Percentiles rank a stretch among this genome's conserved stretches.
Conservation (phyloP, 192 early-diverging fungal genomes). For the Coemansia aciculifera region DNA sequence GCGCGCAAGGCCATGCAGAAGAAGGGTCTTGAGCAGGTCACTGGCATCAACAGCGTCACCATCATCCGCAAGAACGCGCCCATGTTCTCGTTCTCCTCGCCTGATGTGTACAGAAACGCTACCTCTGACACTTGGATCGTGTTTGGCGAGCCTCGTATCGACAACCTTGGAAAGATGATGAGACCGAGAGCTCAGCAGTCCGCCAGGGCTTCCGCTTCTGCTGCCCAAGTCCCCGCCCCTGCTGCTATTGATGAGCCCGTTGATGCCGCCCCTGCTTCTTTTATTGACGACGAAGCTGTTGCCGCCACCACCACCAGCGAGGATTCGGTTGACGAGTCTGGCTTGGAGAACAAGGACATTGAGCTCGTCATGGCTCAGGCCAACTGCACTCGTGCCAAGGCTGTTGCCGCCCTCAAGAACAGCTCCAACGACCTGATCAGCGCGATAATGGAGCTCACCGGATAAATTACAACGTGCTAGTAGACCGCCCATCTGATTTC, state of each 20-base stretch:
- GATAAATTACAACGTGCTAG: background rate
- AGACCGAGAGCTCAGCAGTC: slow-evolving; percentile 62
- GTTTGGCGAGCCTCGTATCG: slow-evolving; percentile 91
- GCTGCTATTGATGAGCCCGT: slow-evolving; percentile 18
- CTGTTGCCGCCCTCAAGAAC: slow-evolving; percentile 87
- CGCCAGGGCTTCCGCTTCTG: slow-evolving; percentile 44
- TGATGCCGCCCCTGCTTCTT: slow-evolving; percentile 42
- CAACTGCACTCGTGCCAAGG: slow-evolving; percentile 80
- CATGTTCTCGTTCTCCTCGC: slow-evolving; percentile 83
- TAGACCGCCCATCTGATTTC: slow-evolving; percentile 4
- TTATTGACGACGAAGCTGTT: slow-evolving; percentile 28
- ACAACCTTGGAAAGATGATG: slow-evolving; percentile 75
- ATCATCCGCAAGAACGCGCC: slow-evolving; percentile 80
- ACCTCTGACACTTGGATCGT: slow-evolving; percentile 87
- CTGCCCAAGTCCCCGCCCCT: slow-evolving; percentile 45
- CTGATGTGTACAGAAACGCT: slow-evolving; percentile 91
- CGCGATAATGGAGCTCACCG: slow-evolving; percentile 85
- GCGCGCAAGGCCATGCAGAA: slow-evolving; percentile 94
- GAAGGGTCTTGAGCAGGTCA: slow-evolving; percentile 84
- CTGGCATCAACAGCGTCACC: slow-evolving; percentile 86
- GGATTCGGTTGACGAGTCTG: slow-evolving; percentile 79
- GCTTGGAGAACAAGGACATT: slow-evolving; percentile 88
- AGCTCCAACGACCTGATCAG: slow-evolving; percentile 92
- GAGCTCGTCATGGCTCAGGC: slow-evolving; percentile 94
- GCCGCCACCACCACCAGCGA: slow-evolving; percentile 51